phyloP scores from a whole-genome alignment of 768 basidiomycete genomes.

The Tulasnella sp. region DNA sequence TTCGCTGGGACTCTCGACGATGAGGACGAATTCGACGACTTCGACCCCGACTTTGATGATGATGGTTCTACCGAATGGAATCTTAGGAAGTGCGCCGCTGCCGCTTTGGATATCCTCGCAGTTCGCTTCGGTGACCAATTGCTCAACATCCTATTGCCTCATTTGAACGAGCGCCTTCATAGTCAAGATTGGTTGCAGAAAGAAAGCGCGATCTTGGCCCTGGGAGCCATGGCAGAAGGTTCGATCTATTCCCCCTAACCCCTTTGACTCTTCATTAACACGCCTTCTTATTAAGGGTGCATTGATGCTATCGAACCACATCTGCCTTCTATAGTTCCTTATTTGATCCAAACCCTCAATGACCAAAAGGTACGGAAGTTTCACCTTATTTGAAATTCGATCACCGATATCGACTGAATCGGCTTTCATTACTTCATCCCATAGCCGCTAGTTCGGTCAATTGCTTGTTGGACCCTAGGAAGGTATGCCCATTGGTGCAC shows the following conservation, averaged over 20 bases:
- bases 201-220: slow-evolving; percentile 88
- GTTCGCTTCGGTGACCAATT: slow-evolving; percentile 86
- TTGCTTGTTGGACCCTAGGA: slow-evolving; percentile 99
- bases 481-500: slow-evolving; percentile 97
- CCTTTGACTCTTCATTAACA: background rate
- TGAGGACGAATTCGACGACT: slow-evolving; percentile 77
- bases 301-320: slow-evolving; percentile 94
- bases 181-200: slow-evolving; percentile 83
- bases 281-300: slow-evolving; percentile 53
- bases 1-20: slow-evolving; percentile 35
- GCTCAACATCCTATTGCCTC: slow-evolving; percentile 74
- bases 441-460: slow-evolving; percentile 81
- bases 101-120: slow-evolving; percentile 91
- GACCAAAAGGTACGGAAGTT: slow-evolving; percentile 65
- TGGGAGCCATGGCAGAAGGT: slow-evolving; percentile 99
- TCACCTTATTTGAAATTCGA: background rate
- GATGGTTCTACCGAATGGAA: slow-evolving; percentile 99
- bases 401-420: too few species aligned
- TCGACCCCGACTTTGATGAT: slow-evolving; percentile 83
- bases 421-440: too few species aligned
- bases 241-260: slow-evolving; percentile 20
- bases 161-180: slow-evolving; percentile 89
- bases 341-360: slow-evolving; percentile 77
- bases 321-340: slow-evolving; percentile 83
- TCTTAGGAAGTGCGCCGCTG: slow-evolving; percentile 92